phyloP scores from a whole-genome alignment of 768 basidiomycete species.

The Krasilnikovozyma curviuscula region DNA sequence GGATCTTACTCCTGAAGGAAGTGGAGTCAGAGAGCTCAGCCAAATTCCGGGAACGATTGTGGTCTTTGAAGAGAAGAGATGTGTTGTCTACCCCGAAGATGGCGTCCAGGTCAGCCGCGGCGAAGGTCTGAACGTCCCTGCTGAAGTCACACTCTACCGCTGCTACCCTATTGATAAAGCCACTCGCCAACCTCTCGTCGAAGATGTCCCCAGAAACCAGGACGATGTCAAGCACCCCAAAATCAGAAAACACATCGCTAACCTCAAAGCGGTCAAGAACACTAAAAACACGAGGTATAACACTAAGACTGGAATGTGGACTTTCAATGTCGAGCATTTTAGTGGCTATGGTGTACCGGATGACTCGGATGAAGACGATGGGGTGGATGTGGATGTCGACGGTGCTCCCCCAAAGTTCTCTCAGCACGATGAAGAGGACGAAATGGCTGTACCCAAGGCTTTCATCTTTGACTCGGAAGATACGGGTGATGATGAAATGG shows the following conservation, averaged over 20 bases:
- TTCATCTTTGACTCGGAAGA: not conserved
- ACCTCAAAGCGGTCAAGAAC: constrained; percentile 62
- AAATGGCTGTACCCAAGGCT: not conserved
- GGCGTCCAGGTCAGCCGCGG: constrained; percentile 65
- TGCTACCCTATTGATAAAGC: constrained; percentile 87
- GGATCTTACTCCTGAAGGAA: constrained; percentile 80
- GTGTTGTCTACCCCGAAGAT: constrained; percentile 85
- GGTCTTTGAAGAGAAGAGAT: constrained; percentile 61
- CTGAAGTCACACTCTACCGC: constrained; percentile 50
- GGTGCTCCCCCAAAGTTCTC: not conserved
- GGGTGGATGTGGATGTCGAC: not conserved
- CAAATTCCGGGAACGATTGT: constrained; percentile 72
- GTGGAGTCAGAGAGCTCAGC: constrained; percentile 54
- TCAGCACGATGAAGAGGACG: not conserved
- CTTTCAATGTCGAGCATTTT: constrained; percentile 86
- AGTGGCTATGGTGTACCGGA: constrained; percentile 24
- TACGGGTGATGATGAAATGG: not conserved
- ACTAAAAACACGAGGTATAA: constrained; percentile 72
- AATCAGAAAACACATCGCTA: constrained; percentile 50
- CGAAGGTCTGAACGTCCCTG: constrained; percentile 71
- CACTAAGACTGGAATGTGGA: constrained; percentile 67
- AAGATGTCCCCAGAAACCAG: too few relatives aligned
- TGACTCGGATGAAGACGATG: constrained; percentile 17
- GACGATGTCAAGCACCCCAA: constrained; percentile 61
- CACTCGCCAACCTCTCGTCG: constrained; percentile 68